Evolutionary conservation across 768 basidiomycete genomes (phyloP), one percentile per base, ranked within the genome.

Genomic region (Hortiboletus campestris): DNA sequence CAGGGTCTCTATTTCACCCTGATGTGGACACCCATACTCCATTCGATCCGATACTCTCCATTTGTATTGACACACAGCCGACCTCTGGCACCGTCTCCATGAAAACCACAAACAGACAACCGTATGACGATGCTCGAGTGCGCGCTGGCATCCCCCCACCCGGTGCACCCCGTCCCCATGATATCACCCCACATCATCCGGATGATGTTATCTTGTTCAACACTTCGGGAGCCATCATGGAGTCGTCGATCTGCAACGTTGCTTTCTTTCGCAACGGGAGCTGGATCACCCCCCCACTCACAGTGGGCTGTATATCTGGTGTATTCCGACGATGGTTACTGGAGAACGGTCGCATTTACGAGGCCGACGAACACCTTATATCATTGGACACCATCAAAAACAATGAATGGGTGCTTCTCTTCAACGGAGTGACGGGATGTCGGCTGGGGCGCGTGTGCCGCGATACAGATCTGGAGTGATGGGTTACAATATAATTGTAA

Each of bases 341-440:
- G 19, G 82, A 84, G 55, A 77, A 83, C 40, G 77, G 75, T 20
- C 76, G 76, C 6, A 77, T 91, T 36, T 63, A 70, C 9, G 86
- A 88, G 65, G 83, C 79, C 31, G 67, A 66, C 19, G 70, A 75
- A 12, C 70, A 72, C 19, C 65, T 72, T 19, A 57, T 89, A 50
- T 77, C 67, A 13, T 75, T 71, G 57, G 72, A 75, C 22, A 69
- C 64, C 44, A 68, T 89, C 25, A 59, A 67, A 44, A 65, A 76
- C 14, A 82, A 83, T n/a, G 88, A 90, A 59, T 80, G 74, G 74
- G 81, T 88, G 2, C 75, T 92, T 36, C 71, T 89, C 35, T 88
- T 84, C 66, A 92, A 92, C 63, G 85, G 84, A 9, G 83, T 89
- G 6, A 78, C 78, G 59, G 89, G 89, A 29, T 89, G 88, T 69